Base-by-base conservation (phyloP, 306 rosid species). In the Inga oerstediana region DNA sequence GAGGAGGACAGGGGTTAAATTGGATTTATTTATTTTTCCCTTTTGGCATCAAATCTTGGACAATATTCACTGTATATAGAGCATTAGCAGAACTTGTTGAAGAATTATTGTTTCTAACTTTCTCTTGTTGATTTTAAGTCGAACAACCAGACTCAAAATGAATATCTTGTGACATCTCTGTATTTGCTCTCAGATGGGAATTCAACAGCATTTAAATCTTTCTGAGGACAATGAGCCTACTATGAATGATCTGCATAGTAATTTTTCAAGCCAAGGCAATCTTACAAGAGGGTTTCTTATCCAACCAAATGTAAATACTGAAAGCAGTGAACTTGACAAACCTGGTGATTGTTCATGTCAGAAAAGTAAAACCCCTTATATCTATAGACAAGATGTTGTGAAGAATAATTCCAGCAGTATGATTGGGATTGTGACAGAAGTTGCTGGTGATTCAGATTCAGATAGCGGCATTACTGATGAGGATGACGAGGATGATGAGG, bases 391-490 rank as follows among this genome's bases (percentile, higher is more conserved):
- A 66, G 98, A 97, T 77, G 92, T 97, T 80, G 97, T 97, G 81
- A 91, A 68, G 86, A 88, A 91, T 83, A 89, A 80, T 75, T 79
- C 15, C 78, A 84, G 65, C 78, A 89, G 91, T 69, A 76, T 85
- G 89, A 84, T 88, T 77, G 99, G 99, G 74, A 85, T 97, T 83
- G 99, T 92, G 87, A 92, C 95, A 17, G 99, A 94, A 88, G 97
- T 94, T 79, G 90, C 90, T 19, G 99, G 99, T 83, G 99, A 94
- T 88, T 77, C 88, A 5, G 99, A 96, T 80, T 92, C 98, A 30
- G 97, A 96, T 81, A 85, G 97, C 70, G 81, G 89, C 86, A 82
- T 86, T 54, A 86, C 91, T 71, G 98, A 91, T 54, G 95, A 92
- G 16, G 94, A 92, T n/a, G 98, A 89, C 22, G 93, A 91, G 34